phyloP scores from a whole-genome alignment of 352 stramenopile species.

The Phytophthora sojae region DNA sequence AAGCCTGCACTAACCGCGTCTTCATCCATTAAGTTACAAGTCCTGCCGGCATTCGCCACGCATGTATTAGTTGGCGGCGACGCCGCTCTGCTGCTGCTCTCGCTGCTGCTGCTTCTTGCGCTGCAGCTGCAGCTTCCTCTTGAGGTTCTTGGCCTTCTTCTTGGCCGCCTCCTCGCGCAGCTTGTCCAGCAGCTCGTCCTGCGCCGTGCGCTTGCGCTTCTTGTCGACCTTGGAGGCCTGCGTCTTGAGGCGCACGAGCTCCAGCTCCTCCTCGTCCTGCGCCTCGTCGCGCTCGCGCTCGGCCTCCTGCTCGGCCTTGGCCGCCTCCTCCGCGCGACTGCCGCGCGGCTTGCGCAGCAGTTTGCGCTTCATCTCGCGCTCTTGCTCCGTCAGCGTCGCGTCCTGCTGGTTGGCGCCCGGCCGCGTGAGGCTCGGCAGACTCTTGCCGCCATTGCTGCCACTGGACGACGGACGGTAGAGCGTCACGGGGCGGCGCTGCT shows the following conservation, averaged over 20 bases:
- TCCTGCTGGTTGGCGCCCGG: constrained; percentile 14
- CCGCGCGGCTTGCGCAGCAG: constrained; percentile 65
- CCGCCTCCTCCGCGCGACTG: constrained; percentile 41
- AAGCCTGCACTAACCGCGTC: not conserved
- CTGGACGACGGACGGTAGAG: constrained; percentile 60
- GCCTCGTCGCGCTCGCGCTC: constrained; percentile 42
- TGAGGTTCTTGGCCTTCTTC: constrained; percentile 82
- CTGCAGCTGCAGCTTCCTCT: constrained; percentile 76
- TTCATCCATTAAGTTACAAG: constrained; percentile 28
- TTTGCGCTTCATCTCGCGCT: constrained; percentile 81
- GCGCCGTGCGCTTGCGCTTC: constrained; percentile 74
- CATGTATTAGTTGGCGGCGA: constrained; percentile 14
- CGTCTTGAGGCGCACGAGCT: constrained; percentile 56
- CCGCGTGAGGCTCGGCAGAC: constrained; percentile 43
- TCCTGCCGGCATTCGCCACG: not conserved
- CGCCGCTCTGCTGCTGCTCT: constrained; percentile 20
- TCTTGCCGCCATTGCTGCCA: constrained; percentile 2
- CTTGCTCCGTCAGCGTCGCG: constrained; percentile 52
- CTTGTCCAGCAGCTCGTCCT: constrained; percentile 76
- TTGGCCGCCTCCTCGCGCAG: constrained; percentile 66
- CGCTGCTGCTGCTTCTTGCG: constrained; percentile 75
- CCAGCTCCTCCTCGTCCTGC: constrained; percentile 68
- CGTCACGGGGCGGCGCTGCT: constrained; percentile 41
- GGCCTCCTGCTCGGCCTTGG: constrained; percentile 37
- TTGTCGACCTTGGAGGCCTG: constrained; percentile 32